A percentile compares a stretch with the other conserved stretches of the same genome.
Evolutionary conservation across 2,329 filamentous ascomycete genomes (phyloP).

Genomic region (Lachnum nothofagi): DNA sequence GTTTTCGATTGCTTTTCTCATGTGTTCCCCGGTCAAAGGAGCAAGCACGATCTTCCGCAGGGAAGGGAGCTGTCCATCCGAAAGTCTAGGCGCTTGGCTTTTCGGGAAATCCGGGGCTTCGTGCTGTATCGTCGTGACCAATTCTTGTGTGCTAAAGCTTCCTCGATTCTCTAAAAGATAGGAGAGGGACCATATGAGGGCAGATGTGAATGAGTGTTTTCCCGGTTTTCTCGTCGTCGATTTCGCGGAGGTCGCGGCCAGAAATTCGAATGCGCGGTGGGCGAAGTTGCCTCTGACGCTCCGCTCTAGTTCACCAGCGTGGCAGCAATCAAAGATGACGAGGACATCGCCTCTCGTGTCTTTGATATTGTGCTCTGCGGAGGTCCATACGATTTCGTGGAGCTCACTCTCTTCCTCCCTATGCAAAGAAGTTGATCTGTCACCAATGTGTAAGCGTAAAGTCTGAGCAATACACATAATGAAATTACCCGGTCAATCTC

Average conservation of each 20-base stretch:
- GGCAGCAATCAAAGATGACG: constrained; percentile 22
- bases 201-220: constrained; percentile 12
- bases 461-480: too few species aligned
- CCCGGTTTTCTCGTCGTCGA: constrained; percentile 9
- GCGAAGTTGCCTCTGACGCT: background rate
- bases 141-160: background rate
- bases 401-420: background rate
- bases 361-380: constrained; percentile 6
- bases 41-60: background rate
- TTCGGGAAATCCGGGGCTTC: constrained; percentile 12
- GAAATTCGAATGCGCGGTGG: constrained; percentile 16
- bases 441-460: too few species aligned
- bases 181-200: constrained; percentile 14
- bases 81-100: constrained; percentile 7
- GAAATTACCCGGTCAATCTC: constrained; percentile 11
- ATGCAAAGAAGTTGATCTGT: too few species aligned
- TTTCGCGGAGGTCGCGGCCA: constrained; percentile 12
- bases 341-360: constrained; percentile 13
- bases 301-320: constrained; percentile 16
- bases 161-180: background rate
- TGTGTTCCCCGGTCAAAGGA: background rate
- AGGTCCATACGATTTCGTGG: constrained; percentile 13
- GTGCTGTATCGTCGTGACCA: constrained; percentile 10
- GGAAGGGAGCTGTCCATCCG: background rate
- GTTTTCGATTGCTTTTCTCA: too few species aligned